Evolutionary conservation across 352 stramenopile species (phyloP).

Genomic region (Phytopythium mirpurense): DNA sequence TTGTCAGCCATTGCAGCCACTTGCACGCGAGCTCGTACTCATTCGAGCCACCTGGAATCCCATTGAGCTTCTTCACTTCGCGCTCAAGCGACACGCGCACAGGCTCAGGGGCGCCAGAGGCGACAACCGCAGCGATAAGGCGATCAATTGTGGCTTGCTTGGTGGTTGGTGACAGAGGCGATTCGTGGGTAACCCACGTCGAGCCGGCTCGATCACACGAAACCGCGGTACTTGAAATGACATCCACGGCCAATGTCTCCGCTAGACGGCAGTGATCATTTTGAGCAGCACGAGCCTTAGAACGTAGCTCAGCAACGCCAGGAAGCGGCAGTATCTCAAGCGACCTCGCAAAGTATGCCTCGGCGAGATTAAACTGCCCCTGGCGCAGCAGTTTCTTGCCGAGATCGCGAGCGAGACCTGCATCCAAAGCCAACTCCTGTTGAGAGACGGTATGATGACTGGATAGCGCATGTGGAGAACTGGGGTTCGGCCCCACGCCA

Average conservation of each 20-base stretch:
- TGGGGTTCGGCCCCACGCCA: too few species aligned
- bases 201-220: not conserved
- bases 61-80: constrained; percentile 46
- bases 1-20: constrained; percentile 60
- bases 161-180: not conserved
- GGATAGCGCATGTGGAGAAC: too few species aligned
- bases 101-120: constrained; percentile 15
- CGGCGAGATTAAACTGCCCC: constrained; percentile 31
- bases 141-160: constrained; percentile 15
- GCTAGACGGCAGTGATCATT: too few species aligned
- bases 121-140: constrained; percentile 16
- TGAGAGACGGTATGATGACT: constrained; percentile 9
- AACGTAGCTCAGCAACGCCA: constrained; percentile 39
- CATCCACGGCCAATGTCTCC: too few species aligned
- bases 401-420: constrained; percentile 53
- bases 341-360: constrained; percentile 60
- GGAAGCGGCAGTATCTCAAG: constrained; percentile 49
- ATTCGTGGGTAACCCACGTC: too few species aligned
- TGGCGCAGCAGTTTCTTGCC: constrained; percentile 52
- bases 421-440: constrained; percentile 46
- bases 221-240: not conserved
- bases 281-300: constrained; percentile 14
- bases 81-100: constrained; percentile 27
- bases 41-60: constrained; percentile 13
- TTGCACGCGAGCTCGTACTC: constrained; percentile 32